These are phyloP conservation scores for Termitomyces sp. DNA, from an alignment of 768 basidiomycete species.

Conservation along the genomic window DNA sequence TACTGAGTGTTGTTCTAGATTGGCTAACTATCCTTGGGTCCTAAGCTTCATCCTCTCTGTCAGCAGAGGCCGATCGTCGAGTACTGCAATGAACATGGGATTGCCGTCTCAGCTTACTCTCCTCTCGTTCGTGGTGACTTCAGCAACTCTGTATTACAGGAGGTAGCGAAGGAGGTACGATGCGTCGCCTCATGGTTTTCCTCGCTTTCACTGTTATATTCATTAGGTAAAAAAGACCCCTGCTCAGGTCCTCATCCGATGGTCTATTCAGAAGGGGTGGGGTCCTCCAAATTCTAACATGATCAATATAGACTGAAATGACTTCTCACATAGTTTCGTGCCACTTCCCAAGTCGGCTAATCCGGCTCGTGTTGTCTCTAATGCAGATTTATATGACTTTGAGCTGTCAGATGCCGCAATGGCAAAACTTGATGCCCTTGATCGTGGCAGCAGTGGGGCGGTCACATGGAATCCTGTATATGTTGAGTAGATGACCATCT, in stretches of 20 bases:
- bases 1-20: not conserved
- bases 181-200: not conserved
- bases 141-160: constrained; percentile 45
- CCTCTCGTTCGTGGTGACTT: constrained; percentile 61
- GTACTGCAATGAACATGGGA: constrained; percentile 56
- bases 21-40: not conserved
- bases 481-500: constrained; percentile 21
- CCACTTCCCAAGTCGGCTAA: constrained; percentile 79
- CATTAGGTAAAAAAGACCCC: constrained; percentile 33
- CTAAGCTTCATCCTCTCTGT: constrained; percentile 72
- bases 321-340: constrained; percentile 47
- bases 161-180: constrained; percentile 54
- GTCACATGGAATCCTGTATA: constrained; percentile 84
- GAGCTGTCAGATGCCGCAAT: constrained; percentile 62
- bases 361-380: constrained; percentile 61
- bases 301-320: not conserved
- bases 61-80: constrained; percentile 75
- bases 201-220: not conserved
- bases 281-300: constrained; percentile 14
- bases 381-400: constrained; percentile 73
- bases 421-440: constrained; percentile 55
- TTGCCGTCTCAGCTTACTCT: constrained; percentile 68
- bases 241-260: constrained; percentile 32
- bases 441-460: constrained; percentile 64
- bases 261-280: constrained; percentile 83